phyloP scores from a whole-genome alignment of 164 flowering plant species.

The Vitis amurensis region DNA sequence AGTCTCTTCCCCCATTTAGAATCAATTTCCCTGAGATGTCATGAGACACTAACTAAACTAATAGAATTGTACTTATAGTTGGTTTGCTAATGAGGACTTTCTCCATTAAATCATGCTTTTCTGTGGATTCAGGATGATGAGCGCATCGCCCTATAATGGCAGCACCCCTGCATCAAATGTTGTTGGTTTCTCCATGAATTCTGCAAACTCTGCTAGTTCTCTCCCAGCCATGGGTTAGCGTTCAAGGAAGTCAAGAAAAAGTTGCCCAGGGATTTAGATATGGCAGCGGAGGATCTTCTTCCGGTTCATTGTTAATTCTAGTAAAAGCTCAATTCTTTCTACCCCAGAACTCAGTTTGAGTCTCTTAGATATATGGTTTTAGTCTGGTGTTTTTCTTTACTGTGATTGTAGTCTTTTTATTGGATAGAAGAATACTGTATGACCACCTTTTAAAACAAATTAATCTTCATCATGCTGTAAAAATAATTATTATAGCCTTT shows the following conservation, averaged over 20 bases:
- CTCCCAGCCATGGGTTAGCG: slow-evolving; percentile 4
- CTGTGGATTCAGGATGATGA: slow-evolving; percentile 16
- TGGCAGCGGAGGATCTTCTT: not conserved
- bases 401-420: not conserved
- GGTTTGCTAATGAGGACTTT: not conserved
- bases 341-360: not conserved
- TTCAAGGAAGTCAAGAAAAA: not conserved
- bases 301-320: not conserved
- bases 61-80: not conserved
- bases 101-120: not conserved
- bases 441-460: not conserved
- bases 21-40: too few species aligned
- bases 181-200: slow-evolving; percentile 4
- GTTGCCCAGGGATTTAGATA: not conserved
- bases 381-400: not conserved
- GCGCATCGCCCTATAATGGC: slow-evolving; percentile 20
- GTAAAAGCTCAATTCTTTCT: slow-evolving; percentile 13
- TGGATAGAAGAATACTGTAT: not conserved
- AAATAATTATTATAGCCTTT: not conserved
- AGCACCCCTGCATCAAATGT: slow-evolving; percentile 12
- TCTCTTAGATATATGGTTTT: slow-evolving; percentile 1
- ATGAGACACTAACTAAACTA: too few species aligned
- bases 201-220: not conserved
- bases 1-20: too few species aligned
- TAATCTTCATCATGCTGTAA: slow-evolving; percentile 6